phyloP scores from a whole-genome alignment of 1,284 basidiomycete species.

The Pseudozyma flocculosa region DNA sequence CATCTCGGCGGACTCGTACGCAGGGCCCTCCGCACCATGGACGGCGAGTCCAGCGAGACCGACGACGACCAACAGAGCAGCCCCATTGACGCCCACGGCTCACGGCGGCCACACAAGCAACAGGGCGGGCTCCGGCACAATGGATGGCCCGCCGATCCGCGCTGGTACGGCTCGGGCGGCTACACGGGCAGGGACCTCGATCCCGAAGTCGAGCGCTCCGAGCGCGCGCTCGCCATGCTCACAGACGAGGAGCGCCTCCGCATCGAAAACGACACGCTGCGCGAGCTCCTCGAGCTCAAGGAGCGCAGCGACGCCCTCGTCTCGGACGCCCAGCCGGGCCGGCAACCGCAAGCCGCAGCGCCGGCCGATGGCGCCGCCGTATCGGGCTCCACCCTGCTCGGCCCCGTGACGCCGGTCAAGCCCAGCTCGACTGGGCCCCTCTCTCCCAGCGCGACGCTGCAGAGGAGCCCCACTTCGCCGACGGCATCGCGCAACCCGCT shows the following conservation, averaged over 20 bases:
- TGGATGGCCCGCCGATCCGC: conserved; percentile 34
- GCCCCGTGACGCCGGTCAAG: not conserved
- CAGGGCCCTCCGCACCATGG: conserved; percentile 37
- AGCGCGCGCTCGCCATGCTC: conserved; percentile 38
- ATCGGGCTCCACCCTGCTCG: conserved; percentile 8
- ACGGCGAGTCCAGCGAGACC: conserved; percentile 33
- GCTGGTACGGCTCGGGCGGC: conserved; percentile 51
- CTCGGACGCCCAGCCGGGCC: conserved; percentile 1
- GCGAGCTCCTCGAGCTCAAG: conserved; percentile 43
- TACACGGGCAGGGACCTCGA: conserved; percentile 45
- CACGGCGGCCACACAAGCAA: too few relatives aligned
- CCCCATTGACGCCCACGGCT: too few relatives aligned
- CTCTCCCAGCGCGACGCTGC: too few relatives aligned
- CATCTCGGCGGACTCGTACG: conserved; percentile 45
- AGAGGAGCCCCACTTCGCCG: too few relatives aligned
- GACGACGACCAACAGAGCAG: conserved; percentile 4
- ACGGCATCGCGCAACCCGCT: conserved; percentile 3
- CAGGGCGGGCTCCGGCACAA: not conserved
- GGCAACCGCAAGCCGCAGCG: not conserved
- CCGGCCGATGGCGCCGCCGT: too few relatives aligned
- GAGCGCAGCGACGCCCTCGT: conserved; percentile 28
- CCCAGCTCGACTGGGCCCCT: too few relatives aligned
- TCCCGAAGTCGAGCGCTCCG: conserved; percentile 29
- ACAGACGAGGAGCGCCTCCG: conserved; percentile 51
- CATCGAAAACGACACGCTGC: conserved; percentile 51